A percentile compares a stretch with the other conserved stretches of the same genome.
phyloP scores from a whole-genome alignment of 2,329 filamentous ascomycete genomes.

The Pezicula rhizophila region DNA sequence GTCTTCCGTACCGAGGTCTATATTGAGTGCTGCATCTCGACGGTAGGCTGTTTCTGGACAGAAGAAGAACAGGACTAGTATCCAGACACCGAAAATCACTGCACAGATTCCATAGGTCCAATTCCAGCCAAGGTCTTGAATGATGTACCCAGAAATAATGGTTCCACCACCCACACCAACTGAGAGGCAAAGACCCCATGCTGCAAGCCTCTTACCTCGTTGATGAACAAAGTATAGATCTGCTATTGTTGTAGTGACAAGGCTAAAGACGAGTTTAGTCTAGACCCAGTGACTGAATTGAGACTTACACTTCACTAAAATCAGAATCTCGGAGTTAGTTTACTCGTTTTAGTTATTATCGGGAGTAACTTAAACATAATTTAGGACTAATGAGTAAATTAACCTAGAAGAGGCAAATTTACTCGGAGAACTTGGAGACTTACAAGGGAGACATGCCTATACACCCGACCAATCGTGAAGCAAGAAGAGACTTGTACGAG shows the following conservation, averaged over 20 bases:
- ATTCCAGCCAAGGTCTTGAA: slow-evolving; percentile 25
- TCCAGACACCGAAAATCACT: slow-evolving; percentile 32
- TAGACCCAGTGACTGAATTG: background rate
- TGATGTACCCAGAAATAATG: slow-evolving; percentile 33
- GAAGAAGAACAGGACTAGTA: slow-evolving; percentile 34
- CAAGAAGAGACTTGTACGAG: slow-evolving; percentile 7
- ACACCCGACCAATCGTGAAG: slow-evolving; percentile 10
- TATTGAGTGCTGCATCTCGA: slow-evolving; percentile 8
- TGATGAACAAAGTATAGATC: slow-evolving; percentile 14
- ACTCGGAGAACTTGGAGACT: too few relatives aligned
- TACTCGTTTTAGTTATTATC: too few relatives aligned
- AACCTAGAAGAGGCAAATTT: too few relatives aligned
- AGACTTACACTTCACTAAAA: slow-evolving; percentile 7
- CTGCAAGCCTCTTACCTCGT: slow-evolving; percentile 10
- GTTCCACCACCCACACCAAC: slow-evolving; percentile 5
- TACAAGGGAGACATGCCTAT: slow-evolving; percentile 9
- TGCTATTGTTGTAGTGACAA: slow-evolving; percentile 11
- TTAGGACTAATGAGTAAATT: too few relatives aligned
- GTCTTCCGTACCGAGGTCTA: slow-evolving; percentile 9
- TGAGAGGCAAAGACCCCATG: slow-evolving; percentile 14
- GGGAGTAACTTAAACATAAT: too few relatives aligned
- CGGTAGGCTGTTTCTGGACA: slow-evolving; percentile 35
- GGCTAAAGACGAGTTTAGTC: background rate
- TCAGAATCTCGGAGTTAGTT: too few relatives aligned
- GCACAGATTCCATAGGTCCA: slow-evolving; percentile 30